phyloP scores from a whole-genome alignment of 257 asterid species.

The Orobanche coerulescens region DNA sequence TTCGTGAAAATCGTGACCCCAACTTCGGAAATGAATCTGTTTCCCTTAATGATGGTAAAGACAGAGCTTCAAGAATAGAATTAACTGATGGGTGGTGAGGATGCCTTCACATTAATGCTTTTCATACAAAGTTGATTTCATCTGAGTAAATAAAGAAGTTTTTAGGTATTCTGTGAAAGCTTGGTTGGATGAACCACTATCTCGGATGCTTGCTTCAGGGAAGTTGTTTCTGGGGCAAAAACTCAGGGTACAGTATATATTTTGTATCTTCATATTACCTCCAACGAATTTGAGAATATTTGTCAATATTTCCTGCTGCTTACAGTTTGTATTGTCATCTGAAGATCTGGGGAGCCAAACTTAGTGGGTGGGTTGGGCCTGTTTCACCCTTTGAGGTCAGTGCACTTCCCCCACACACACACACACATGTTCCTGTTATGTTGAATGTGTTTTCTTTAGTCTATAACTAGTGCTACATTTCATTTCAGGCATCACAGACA shows the following conservation, averaged over 20 bases:
- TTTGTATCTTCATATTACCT: conserved; percentile 18
- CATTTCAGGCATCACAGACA: conserved; percentile 53
- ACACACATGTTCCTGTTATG: conserved; percentile 18
- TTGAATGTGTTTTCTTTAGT: conserved; percentile 3
- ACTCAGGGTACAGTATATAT: conserved; percentile 52
- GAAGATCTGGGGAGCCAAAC: conserved; percentile 95
- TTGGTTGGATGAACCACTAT: conserved; percentile 64
- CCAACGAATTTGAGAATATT: conserved; percentile 22
- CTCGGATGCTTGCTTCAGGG: conserved; percentile 61
- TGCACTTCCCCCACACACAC: conserved; percentile 21
- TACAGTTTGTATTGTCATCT: conserved; percentile 53
- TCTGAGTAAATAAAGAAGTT: conserved; percentile 23
- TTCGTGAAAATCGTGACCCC: conserved; percentile 33
- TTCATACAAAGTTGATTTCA: conserved; percentile 4
- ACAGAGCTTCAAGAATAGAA: conserved; percentile 47
- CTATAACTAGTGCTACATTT: conserved; percentile 16
- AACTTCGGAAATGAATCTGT: conserved; percentile 33
- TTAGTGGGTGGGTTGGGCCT: conserved; percentile 82
- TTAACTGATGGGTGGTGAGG: conserved; percentile 96
- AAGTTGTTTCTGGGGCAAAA: conserved; percentile 92
- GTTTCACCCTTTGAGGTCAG: conserved; percentile 82
- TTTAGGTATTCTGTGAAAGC: conserved; percentile 76
- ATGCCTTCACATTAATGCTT: conserved; percentile 23
- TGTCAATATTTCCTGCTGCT: conserved; percentile 38
- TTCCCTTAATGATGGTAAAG: conserved; percentile 25